Evolutionary conservation across 2,329 filamentous ascomycete genomes (phyloP).

Genomic region (Elsinoe batatas): DNA sequence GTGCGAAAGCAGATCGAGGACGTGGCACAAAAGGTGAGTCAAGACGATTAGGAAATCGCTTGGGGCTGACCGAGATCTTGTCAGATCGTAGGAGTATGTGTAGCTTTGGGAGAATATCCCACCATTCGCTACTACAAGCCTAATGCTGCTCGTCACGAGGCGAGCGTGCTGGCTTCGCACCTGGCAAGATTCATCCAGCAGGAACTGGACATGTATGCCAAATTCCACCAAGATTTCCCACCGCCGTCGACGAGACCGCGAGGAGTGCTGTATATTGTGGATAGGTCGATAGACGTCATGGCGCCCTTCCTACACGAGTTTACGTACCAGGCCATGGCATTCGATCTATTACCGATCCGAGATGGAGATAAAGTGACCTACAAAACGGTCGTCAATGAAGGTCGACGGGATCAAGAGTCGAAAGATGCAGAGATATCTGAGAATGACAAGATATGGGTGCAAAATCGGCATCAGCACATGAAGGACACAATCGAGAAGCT

Average conservation of each 20-base stretch:
- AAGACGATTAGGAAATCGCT: not conserved
- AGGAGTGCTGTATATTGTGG: slow-evolving; percentile 75
- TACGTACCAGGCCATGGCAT: slow-evolving; percentile 96
- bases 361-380: slow-evolving; percentile 85
- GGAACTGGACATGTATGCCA: slow-evolving; percentile 79
- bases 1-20: slow-evolving; percentile 74
- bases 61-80: not conserved
- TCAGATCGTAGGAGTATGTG: slow-evolving; percentile 76
- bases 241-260: slow-evolving; percentile 68
- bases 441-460: slow-evolving; percentile 88
- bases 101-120: slow-evolving; percentile 86
- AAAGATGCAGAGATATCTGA: slow-evolving; percentile 90
- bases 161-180: slow-evolving; percentile 75
- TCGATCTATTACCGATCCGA: slow-evolving; percentile 80
- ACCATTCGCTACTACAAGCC: slow-evolving; percentile 86
- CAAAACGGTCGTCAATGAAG: slow-evolving; percentile 68
- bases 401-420: slow-evolving; percentile 57
- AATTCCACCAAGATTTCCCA: slow-evolving; percentile 76
- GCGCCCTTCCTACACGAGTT: slow-evolving; percentile 90
- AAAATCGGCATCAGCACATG: slow-evolving; percentile 93
- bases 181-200: slow-evolving; percentile 85
- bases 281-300: slow-evolving; percentile 85
- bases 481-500: slow-evolving; percentile 93
- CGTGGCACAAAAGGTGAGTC: slow-evolving; percentile 71
- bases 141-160: slow-evolving; percentile 66